Conservation (phyloP, 805 yeast genomes). For the Candida vaughaniae region DNA sequence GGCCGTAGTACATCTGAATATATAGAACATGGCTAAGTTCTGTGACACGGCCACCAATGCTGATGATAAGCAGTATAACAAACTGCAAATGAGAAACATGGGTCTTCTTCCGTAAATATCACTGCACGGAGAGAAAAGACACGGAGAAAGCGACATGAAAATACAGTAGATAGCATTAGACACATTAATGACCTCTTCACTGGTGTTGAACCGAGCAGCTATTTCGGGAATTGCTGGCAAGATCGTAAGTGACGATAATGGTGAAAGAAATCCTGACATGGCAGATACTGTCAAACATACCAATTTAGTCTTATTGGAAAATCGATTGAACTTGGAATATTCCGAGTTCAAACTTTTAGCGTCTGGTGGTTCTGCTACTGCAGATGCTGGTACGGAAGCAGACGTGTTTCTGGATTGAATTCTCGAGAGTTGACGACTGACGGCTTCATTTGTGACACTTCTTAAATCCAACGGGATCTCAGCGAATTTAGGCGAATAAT, state of each 20-base stretch:
- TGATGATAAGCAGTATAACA: constrained; percentile 21
- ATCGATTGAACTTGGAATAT: constrained; percentile 12
- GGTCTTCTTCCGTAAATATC: constrained; percentile 52
- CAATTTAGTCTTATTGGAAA: constrained; percentile 12
- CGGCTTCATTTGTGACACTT: constrained; percentile 20
- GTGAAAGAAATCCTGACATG: constrained; percentile 41
- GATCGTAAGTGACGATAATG: constrained; percentile 44
- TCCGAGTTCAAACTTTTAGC: neutral
- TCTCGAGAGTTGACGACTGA: constrained; percentile 17
- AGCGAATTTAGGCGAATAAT: too few relatives aligned
- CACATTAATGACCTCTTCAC: constrained; percentile 46
- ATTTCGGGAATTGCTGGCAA: constrained; percentile 54
- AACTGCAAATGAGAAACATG: constrained; percentile 42
- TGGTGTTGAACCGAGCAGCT: constrained; percentile 45
- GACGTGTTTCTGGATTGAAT: constrained; percentile 19
- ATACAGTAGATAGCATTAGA: constrained; percentile 51
- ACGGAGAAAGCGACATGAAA: constrained; percentile 54
- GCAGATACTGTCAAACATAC: constrained; percentile 17
- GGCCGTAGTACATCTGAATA: constrained; percentile 51
- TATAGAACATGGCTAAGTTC: constrained; percentile 53
- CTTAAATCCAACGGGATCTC: constrained; percentile 20
- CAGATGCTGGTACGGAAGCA: neutral
- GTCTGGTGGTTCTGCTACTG: neutral
- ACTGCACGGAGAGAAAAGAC: constrained; percentile 49
- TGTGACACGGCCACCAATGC: constrained; percentile 45